phyloP scores from a whole-genome alignment of 768 basidiomycete genomes.

The Lepiota brunneoincarnata region DNA sequence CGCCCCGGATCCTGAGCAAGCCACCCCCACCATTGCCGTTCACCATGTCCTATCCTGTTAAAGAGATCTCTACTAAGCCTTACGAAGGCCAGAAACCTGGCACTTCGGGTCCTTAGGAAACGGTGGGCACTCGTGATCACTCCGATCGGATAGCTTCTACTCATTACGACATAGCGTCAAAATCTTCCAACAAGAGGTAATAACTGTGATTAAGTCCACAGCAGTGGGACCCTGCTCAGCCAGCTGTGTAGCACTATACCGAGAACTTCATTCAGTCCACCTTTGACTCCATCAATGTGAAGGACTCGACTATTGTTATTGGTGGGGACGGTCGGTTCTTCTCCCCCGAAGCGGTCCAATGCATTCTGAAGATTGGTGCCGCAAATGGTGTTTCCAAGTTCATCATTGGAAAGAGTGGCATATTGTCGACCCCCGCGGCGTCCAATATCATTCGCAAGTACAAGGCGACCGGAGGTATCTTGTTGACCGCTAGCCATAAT shows the following conservation, averaged over 20 bases:
- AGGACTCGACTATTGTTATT: constrained; percentile 85
- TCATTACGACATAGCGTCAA: constrained; percentile 68
- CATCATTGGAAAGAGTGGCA: constrained; percentile 87
- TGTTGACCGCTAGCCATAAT: constrained; percentile 96
- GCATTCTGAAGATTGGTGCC: constrained; percentile 90
- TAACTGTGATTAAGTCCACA: constrained; percentile 18
- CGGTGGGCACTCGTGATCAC: constrained; percentile 46
- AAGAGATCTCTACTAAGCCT: constrained; percentile 78
- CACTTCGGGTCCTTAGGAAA: constrained; percentile 95
- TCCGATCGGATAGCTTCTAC: constrained; percentile 14
- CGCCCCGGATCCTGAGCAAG: neutral
- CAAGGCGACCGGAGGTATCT: constrained; percentile 95
- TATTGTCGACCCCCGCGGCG: constrained; percentile 95
- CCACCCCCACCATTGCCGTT: constrained; percentile 10
- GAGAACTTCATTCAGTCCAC: constrained; percentile 98
- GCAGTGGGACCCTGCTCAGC: neutral
- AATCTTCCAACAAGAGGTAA: constrained; percentile 94
- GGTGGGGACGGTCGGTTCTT: constrained; percentile 98
- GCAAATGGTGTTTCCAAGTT: constrained; percentile 92
- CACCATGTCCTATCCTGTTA: constrained; percentile 46
- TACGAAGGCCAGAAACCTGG: constrained; percentile 97
- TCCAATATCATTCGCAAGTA: constrained; percentile 95
- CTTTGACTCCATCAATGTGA: constrained; percentile 81
- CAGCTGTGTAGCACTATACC: constrained; percentile 77
- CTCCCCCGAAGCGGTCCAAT: constrained; percentile 82